Base-by-base conservation (phyloP, 495 filamentous ascomycete genomes). In the Copromyces sp. region DNA sequence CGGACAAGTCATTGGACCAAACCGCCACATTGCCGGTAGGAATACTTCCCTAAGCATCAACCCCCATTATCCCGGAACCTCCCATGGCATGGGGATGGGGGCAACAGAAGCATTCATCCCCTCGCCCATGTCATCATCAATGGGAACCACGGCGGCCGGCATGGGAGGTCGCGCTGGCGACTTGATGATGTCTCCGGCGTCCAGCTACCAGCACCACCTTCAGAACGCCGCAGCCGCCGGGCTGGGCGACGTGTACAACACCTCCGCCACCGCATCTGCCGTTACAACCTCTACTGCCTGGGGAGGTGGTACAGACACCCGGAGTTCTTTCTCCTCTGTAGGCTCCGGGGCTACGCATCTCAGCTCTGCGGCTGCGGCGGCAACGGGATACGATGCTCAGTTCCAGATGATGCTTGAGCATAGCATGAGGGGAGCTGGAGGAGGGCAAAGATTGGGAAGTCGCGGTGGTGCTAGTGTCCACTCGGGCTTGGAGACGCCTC, bases 171-270 rank as follows among this genome's bases (percentile, higher is more conserved):
- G 78, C 3, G 47, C 76, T 2, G 71, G 84, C 32, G 79, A 81
- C 40, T 73, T 73, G 24, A 73, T 82, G 75, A 83, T 86, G 83
- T 84, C 84, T 0, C 84, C 85, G 0, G 83, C 79, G 39, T 80
- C 82, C 3, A 77, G 78, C 12, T 81, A 79, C 69, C 82, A 80
- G 47, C 83, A 85, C 14, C 83, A 85, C 20, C 70, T 84, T 24
- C n/a, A 47, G 35, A 77, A 74, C 45, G 82, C 83, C 6, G 68
- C 44, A 3, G n/a, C 71, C 11, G 69, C 20, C 14, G 72, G 71
- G 11, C 38, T 78, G 9, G 39, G 70, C 42, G 32, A 75, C 3
- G 20, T 80, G 24, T 68, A 73, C 20, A 35, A 32, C 47, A 9
- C 12, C 45, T 29, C 70, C 4, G 71, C 68, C 2, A 29, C 70